These are phyloP conservation scores for Claviceps sp. DNA, from an alignment of 2,329 filamentous ascomycete genomes.

Conservation along the genomic window DNA sequence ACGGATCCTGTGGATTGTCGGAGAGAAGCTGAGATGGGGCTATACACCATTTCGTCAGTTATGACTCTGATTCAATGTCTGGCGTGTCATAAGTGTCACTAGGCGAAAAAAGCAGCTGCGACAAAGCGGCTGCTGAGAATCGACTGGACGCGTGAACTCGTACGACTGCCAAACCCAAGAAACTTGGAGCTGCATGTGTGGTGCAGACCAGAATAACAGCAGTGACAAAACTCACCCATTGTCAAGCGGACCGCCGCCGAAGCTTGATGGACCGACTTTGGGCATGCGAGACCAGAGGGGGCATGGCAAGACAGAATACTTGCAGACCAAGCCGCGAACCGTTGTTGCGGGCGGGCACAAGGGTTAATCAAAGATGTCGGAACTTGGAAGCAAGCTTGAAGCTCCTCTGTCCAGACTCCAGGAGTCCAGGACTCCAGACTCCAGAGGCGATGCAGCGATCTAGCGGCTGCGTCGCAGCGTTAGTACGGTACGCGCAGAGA, in stretches of 20 bases:
- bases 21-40: constrained; percentile 47
- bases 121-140: neutral
- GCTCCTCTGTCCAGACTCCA: neutral
- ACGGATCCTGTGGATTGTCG: constrained; percentile 38
- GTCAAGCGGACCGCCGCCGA: constrained; percentile 13
- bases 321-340: neutral
- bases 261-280: constrained; percentile 9
- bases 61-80: neutral
- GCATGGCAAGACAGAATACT: constrained; percentile 3
- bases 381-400: neutral
- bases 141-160: neutral
- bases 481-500: too few relatives aligned
- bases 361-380: neutral
- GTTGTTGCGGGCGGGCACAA: neutral
- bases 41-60: constrained; percentile 13
- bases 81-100: constrained; percentile 1
- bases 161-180: too few relatives aligned
- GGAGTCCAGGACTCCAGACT: neutral
- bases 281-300: constrained; percentile 9
- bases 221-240: constrained; percentile 12
- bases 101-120: neutral
- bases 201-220: neutral
- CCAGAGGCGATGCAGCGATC: too few relatives aligned
- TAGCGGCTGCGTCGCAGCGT: too few relatives aligned
- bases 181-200: neutral